Evolutionary conservation across 2,329 filamentous ascomycete genomes (phyloP).

Genomic region (Chrysoporthe cubensis): DNA sequence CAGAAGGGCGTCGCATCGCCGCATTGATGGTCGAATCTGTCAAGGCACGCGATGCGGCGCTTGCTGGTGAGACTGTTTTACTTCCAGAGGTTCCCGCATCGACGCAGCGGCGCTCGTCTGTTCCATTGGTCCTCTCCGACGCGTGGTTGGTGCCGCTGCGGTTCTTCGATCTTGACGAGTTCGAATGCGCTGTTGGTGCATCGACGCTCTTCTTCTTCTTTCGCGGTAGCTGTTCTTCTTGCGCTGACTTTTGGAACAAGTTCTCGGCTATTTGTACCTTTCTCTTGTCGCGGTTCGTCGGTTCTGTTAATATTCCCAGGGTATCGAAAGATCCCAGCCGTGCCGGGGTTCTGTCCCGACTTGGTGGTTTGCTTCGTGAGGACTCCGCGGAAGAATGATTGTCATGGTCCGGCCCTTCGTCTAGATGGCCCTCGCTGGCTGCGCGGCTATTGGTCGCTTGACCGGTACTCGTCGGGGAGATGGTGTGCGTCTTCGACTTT

Average conservation of each 20-base stretch:
- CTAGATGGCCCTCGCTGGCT: slow-evolving; percentile 63
- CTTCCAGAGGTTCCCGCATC: slow-evolving; percentile 58
- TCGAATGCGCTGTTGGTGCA: slow-evolving; percentile 49
- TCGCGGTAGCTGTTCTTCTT: slow-evolving; percentile 51
- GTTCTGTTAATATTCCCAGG: slow-evolving; percentile 63
- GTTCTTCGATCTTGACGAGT: slow-evolving; percentile 36
- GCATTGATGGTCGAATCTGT: slow-evolving; percentile 36
- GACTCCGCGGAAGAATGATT: slow-evolving; percentile 53
- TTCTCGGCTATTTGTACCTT: slow-evolving; percentile 70
- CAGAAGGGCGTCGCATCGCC: slow-evolving; percentile 37
- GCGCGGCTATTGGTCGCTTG: slow-evolving; percentile 67
- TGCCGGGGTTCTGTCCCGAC: slow-evolving; percentile 66
- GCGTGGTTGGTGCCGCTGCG: slow-evolving; percentile 31
- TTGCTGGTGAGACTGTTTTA: slow-evolving; percentile 56
- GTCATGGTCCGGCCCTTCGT: slow-evolving; percentile 60
- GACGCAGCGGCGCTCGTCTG: slow-evolving; percentile 49
- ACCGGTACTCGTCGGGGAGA: slow-evolving; percentile 66
- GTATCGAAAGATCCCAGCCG: slow-evolving; percentile 64
- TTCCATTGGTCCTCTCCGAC: slow-evolving; percentile 38
- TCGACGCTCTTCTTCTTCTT: slow-evolving; percentile 67
- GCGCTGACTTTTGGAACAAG: slow-evolving; percentile 65
- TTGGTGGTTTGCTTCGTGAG: slow-evolving; percentile 66
- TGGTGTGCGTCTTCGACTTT: slow-evolving; percentile 58
- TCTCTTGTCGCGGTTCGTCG: slow-evolving; percentile 68
- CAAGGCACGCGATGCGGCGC: slow-evolving; percentile 45